These are phyloP conservation scores for Clathrospora elynae DNA, from an alignment of 2,329 filamentous ascomycete genomes.

Conservation along the genomic window DNA sequence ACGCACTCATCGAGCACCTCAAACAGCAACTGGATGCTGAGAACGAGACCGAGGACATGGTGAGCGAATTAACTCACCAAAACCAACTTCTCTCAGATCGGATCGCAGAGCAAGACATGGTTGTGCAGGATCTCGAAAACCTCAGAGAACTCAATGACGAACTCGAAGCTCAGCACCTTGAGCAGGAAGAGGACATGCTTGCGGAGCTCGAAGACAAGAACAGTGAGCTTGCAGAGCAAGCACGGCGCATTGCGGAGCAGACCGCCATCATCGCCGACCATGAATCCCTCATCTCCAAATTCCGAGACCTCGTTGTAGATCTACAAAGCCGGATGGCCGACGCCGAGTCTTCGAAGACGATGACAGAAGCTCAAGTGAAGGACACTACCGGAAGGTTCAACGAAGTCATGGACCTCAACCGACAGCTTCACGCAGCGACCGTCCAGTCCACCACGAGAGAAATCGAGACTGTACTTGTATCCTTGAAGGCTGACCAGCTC, in stretches of 20 bases:
- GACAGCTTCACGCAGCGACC: slow-evolving; percentile 88
- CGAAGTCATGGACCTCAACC: slow-evolving; percentile 95
- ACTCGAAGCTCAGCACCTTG: slow-evolving; percentile 88
- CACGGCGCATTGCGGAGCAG: slow-evolving; percentile 72
- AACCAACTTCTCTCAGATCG: slow-evolving; percentile 83
- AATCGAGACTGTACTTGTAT: slow-evolving; percentile 85
- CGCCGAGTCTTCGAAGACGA: slow-evolving; percentile 86
- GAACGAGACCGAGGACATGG: slow-evolving; percentile 87
- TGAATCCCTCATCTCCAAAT: slow-evolving; percentile 86
- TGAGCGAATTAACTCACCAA: slow-evolving; percentile 86
- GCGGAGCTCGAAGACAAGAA: slow-evolving; percentile 92
- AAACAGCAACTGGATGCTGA: slow-evolving; percentile 90
- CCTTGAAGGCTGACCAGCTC: slow-evolving; percentile 86
- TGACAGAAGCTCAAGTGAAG: slow-evolving; percentile 90
- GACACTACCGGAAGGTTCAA: slow-evolving; percentile 86
- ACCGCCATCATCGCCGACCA: slow-evolving; percentile 82
- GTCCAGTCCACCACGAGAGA: slow-evolving; percentile 92
- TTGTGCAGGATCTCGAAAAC: slow-evolving; percentile 85
- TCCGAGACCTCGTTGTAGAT: slow-evolving; percentile 84
- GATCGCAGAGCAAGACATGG: slow-evolving; percentile 78
- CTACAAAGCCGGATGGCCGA: slow-evolving; percentile 88
- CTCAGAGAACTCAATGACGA: slow-evolving; percentile 94
- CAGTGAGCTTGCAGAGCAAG: slow-evolving; percentile 79
- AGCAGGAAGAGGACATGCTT: slow-evolving; percentile 92
- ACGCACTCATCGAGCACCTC: slow-evolving; percentile 80